Evolutionary conservation across 1,139 yeast species (phyloP).

Genomic region (Candida gigantensis): DNA sequence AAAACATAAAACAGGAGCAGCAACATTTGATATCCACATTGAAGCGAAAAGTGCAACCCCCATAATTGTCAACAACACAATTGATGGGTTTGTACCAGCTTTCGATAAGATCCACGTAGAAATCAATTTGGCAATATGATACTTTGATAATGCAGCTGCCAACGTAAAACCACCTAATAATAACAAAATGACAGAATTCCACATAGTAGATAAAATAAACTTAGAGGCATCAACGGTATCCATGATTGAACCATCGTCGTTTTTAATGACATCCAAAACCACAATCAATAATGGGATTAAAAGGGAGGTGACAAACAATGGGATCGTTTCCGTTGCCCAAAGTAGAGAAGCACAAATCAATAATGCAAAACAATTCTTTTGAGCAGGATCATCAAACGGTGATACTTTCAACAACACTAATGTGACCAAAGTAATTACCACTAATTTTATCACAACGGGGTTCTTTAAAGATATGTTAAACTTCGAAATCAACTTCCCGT

Average conservation of each 20-base stretch:
- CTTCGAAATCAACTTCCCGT: slow-evolving; percentile 16
- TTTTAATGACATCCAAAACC: slow-evolving; percentile 55
- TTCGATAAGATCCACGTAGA: slow-evolving; percentile 78
- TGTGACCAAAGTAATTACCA: slow-evolving; percentile 46
- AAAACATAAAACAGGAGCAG: slow-evolving; percentile 90
- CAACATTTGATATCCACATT: slow-evolving; percentile 97
- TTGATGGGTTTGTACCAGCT: slow-evolving; percentile 85
- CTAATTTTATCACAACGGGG: slow-evolving; percentile 49
- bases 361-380: slow-evolving; percentile 67
- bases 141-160: slow-evolving; percentile 91
- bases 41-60: slow-evolving; percentile 79
- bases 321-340: slow-evolving; percentile 77
- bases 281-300: slow-evolving; percentile 62
- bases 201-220: slow-evolving; percentile 60
- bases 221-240: slow-evolving; percentile 55
- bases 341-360: slow-evolving; percentile 67
- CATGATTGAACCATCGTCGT: slow-evolving; percentile 57
- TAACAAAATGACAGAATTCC: slow-evolving; percentile 89
- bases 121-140: slow-evolving; percentile 80
- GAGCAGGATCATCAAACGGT: slow-evolving; percentile 60
- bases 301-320: slow-evolving; percentile 66
- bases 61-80: slow-evolving; percentile 79
- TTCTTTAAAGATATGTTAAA: slow-evolving; percentile 42
- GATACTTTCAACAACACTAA: slow-evolving; percentile 50
- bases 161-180: slow-evolving; percentile 90